Percentiles rank a stretch among this genome's conserved stretches.
Conservation (phyloP, 2,329 filamentous ascomycete genomes). For the Macrophomina phaseolina region DNA sequence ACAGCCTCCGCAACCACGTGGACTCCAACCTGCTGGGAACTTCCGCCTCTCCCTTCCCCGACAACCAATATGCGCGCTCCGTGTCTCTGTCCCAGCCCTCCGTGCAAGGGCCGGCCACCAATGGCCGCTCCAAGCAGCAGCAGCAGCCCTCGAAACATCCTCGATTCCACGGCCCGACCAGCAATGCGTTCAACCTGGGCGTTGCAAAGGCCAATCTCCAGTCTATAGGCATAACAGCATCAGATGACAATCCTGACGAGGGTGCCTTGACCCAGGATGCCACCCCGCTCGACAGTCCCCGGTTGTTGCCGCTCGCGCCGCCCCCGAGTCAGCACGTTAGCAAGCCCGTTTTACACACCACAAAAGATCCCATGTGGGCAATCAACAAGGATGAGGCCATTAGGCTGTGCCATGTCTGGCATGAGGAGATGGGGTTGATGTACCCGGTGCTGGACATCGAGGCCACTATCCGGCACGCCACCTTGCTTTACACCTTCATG, state of each 20-base stretch:
- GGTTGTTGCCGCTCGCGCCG: conserved; percentile 38
- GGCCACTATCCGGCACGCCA: conserved; percentile 71
- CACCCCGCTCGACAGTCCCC: conserved; percentile 56
- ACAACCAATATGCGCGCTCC: conserved; percentile 43
- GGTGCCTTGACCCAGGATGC: conserved; percentile 58
- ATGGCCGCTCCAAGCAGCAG: conserved; percentile 39
- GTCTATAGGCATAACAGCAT: conserved; percentile 81
- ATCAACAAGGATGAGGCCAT: conserved; percentile 80
- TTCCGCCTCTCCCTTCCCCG: conserved; percentile 25
- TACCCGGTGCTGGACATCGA: conserved; percentile 84
- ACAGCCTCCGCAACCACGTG: conserved; percentile 63
- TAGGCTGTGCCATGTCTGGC: conserved; percentile 77
- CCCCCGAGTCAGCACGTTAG: conserved; percentile 24
- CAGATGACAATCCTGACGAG: conserved; percentile 68
- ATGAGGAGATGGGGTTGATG: conserved; percentile 92
- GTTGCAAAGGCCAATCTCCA: conserved; percentile 86
- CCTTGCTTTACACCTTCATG: conserved; percentile 73
- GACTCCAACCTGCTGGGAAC: conserved; percentile 34
- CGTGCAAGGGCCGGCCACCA: conserved; percentile 48
- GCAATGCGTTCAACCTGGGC: conserved; percentile 82
- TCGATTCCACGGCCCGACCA: conserved; percentile 83
- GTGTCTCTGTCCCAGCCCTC: conserved; percentile 42
- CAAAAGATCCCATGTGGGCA: conserved; percentile 79
- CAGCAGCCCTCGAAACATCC: conserved; percentile 53
- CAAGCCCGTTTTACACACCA: conserved; percentile 46